These are phyloP conservation scores for Rhizophagus clarus DNA, from an alignment of 192 early-diverging fungal species.

Conservation along the genomic window DNA sequence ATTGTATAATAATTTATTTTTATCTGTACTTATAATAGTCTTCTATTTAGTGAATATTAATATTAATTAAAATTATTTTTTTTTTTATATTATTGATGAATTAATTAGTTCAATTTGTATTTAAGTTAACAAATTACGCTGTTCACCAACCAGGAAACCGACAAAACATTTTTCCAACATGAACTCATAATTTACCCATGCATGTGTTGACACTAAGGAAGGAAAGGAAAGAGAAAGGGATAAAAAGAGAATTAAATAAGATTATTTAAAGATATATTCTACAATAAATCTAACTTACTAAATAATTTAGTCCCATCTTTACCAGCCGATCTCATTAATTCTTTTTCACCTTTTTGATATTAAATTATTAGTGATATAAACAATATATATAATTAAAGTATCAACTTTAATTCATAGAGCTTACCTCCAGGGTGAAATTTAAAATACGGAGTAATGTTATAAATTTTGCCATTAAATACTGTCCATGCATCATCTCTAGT, in stretches of 20 bases:
- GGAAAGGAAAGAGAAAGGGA: background rate
- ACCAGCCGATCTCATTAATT: constrained; percentile 83
- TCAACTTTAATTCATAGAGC: background rate
- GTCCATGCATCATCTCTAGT: constrained; percentile 86
- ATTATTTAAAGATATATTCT: background rate
- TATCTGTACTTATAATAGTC: too few relatives aligned
- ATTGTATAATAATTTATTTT: too few relatives aligned
- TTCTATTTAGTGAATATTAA: background rate
- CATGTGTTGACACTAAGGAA: constrained; percentile 68
- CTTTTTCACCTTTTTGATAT: constrained; percentile 46
- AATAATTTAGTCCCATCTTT: constrained; percentile 92
- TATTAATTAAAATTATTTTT: background rate
- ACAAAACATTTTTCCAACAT: constrained; percentile 84
- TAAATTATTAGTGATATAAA: constrained; percentile 39
- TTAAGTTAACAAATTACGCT: background rate
- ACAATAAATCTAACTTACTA: constrained; percentile 46
- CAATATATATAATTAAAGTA: constrained; percentile 37
- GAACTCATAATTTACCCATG: constrained; percentile 94
- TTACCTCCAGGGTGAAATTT: constrained; percentile 91
- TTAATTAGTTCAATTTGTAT: background rate
- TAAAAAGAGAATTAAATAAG: background rate
- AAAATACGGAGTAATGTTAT: constrained; percentile 87
- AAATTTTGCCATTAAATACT: constrained; percentile 86
- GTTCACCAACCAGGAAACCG: constrained; percentile 50
- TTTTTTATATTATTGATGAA: background rate